These are phyloP conservation scores for Xanthoconium purpureum DNA, from an alignment of 768 basidiomycete genomes.

Conservation along the genomic window DNA sequence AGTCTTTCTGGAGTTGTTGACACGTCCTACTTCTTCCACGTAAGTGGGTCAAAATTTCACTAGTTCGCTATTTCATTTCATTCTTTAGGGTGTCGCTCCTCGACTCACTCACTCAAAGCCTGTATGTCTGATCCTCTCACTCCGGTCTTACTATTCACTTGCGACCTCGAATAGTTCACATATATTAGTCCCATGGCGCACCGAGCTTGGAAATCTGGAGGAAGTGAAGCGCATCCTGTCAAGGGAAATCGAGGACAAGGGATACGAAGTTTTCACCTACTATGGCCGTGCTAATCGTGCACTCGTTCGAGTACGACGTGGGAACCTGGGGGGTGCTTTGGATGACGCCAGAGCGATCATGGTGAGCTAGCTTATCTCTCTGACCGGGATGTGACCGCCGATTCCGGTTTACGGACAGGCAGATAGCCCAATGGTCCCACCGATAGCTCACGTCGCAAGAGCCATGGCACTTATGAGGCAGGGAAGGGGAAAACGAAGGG, in stretches of 20 bases:
- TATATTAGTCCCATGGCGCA: slow-evolving; percentile 3
- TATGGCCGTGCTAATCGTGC: slow-evolving; percentile 16
- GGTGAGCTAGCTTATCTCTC: background rate
- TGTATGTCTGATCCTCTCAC: no score
- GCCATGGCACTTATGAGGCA: background rate
- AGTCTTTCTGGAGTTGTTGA: background rate
- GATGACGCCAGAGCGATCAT: background rate
- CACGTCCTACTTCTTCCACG: background rate
- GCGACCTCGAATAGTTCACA: slow-evolving; percentile 6
- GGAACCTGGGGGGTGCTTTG: slow-evolving; percentile 4
- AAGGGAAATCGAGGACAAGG: slow-evolving; percentile 7
- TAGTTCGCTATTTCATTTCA: background rate
- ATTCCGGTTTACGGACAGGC: background rate
- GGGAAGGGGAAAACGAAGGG: background rate
- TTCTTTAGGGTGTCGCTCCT: no score
- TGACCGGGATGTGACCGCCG: background rate
- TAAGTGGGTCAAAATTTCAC: background rate
- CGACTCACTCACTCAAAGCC: no score
- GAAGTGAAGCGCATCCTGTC: slow-evolving; percentile 7
- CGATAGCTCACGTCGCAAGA: slow-evolving; percentile 2
- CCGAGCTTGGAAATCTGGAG: slow-evolving; percentile 7
- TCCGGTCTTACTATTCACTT: no score
- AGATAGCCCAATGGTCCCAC: background rate
- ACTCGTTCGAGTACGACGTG: slow-evolving; percentile 9
- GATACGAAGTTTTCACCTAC: background rate